Conservation (phyloP, 371 early-diverging fungal genomes). For the Mucor racemosus region DNA sequence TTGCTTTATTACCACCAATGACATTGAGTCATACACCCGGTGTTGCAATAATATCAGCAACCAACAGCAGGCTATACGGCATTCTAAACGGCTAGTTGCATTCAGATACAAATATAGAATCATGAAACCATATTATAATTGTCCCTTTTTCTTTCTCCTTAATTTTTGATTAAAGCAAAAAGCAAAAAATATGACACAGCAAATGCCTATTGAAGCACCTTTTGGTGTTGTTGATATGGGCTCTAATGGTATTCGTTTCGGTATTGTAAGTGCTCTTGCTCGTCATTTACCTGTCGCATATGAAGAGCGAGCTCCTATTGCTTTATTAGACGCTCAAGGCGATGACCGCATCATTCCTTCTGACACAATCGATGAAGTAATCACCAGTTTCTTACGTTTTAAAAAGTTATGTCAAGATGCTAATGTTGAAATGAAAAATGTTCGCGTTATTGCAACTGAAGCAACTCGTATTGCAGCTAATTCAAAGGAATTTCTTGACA, state of each 20-base stretch:
- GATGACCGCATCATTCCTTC: conserved; percentile 51
- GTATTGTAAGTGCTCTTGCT: conserved; percentile 58
- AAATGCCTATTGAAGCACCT: conserved; percentile 37
- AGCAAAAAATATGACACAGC: background rate
- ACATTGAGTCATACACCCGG: background rate
- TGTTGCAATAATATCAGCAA: background rate
- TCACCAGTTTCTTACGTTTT: conserved; percentile 61
- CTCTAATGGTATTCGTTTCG: conserved; percentile 73
- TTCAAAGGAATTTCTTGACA: conserved; percentile 49
- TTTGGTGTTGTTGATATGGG: conserved; percentile 72
- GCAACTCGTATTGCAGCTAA: conserved; percentile 66
- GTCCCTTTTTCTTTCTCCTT: background rate
- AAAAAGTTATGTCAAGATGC: conserved; percentile 56
- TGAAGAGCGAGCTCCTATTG: conserved; percentile 69
- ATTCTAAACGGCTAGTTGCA: background rate
- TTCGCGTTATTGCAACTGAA: conserved; percentile 67
- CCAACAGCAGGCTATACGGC: background rate
- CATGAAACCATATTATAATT: background rate
- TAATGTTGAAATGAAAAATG: conserved; percentile 38
- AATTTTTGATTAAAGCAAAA: background rate
- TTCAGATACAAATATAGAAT: background rate
- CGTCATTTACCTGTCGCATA: conserved; percentile 67
- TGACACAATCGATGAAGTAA: conserved; percentile 57
- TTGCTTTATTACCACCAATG: background rate
- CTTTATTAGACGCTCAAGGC: conserved; percentile 61